A percentile compares a stretch with the other conserved stretches of the same genome.
These are phyloP conservation scores for Tetrahymena borealis DNA, from an alignment of 73 alveolate species.

Conservation along the genomic window DNA sequence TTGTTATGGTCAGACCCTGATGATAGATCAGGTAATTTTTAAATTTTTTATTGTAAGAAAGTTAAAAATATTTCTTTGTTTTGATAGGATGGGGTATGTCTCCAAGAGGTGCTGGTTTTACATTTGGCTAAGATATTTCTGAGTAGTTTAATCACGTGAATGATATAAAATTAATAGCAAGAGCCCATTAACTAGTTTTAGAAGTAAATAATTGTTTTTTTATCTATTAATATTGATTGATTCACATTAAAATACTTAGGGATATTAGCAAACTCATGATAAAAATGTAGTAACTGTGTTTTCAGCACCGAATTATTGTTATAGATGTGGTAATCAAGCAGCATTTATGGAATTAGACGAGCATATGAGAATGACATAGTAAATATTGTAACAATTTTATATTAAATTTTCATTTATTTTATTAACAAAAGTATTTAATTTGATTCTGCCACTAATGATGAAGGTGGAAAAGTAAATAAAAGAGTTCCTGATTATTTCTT, in stretches of 20 bases:
- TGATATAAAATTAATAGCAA: conserved; percentile 36
- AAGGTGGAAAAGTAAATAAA: not conserved
- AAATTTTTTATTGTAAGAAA: not conserved
- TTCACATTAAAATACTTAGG: conserved; percentile 2
- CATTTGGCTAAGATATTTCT: conserved; percentile 60
- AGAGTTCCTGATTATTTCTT: conserved; percentile 12
- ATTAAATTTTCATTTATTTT: not conserved
- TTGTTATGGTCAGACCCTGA: conserved; percentile 65
- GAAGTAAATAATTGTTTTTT: conserved; percentile 60
- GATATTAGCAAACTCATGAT: conserved; percentile 49
- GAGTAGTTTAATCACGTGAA: conserved; percentile 57
- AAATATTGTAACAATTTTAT: not conserved
- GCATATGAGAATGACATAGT: not conserved
- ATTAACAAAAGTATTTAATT: not conserved
- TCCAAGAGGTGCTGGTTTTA: conserved; percentile 76
- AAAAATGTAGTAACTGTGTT: conserved; percentile 52
- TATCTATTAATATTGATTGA: conserved; percentile 37
- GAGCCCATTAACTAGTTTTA: conserved; percentile 55
- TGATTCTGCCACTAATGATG: conserved; percentile 4
- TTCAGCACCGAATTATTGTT: conserved; percentile 70
- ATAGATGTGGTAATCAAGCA: conserved; percentile 17
- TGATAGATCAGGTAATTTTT: conserved; percentile 55
- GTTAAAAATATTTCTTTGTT: not conserved
- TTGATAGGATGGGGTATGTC: conserved; percentile 71
- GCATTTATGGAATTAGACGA: conserved; percentile 8